Evolutionary conservation across 805 yeast species (phyloP), one percentile per base, ranked within the genome.

Genomic region (Candida michaelii): DNA sequence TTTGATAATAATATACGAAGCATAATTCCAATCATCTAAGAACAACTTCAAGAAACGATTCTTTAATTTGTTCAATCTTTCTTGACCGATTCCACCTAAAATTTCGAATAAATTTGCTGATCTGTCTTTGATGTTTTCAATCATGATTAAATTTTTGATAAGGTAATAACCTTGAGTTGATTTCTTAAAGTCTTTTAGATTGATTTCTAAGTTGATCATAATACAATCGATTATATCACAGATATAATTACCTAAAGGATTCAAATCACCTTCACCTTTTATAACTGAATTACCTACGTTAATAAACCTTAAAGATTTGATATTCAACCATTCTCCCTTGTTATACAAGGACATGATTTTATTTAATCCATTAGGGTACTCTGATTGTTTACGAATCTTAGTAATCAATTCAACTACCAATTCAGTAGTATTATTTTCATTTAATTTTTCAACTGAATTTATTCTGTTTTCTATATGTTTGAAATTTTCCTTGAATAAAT

Each of bases 211-310:
- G 40, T 76, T 75, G 24, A 82, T 69, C 57, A 83, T 72, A 18
- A 88, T 73, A 34, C 82, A 80, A 59, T 90, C 97, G 32, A 91
- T 74, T 33, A 85, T 73, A 59, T 91, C 98, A 39, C 89, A 77
- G 46, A 80, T 76, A 55, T 76, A 90, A 33, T 85, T 73, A 1
- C 89, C 75, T 25, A 89, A 60, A 2, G 71, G 71, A 15, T 35
- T 40, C 2, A 30, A 16, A 10, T 52, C 50, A 16, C 47, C 47
- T 2, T 62, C 51, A 30, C 67, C 68, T 10, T 73, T 69, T 9
- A 75, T 64, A 2, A 77, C 76, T 27, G 79, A 69, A 0, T 81
- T 70, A 52, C 74, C 74, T 10, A 70, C 70, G 15, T 62, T 49
- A 9, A 78, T 62, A 34, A 66, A 68, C 36, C 51, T 54, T 71